Percentiles rank a stretch among this genome's conserved stretches.
Conservation (phyloP, 768 basidiomycete genomes). For the Leucocoprinus birnbaumii region DNA sequence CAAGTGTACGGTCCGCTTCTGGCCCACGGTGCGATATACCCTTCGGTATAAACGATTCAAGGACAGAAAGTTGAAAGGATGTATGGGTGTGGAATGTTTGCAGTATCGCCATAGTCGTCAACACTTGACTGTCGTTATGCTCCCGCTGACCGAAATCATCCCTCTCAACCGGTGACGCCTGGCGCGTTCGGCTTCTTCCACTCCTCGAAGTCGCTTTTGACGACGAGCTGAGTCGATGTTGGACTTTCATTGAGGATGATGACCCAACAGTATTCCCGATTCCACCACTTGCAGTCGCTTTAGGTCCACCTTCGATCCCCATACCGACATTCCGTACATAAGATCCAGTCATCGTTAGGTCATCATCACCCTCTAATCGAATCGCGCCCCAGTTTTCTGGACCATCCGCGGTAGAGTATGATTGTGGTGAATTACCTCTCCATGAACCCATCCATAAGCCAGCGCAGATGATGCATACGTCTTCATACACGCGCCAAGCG, state of each 20-base stretch:
- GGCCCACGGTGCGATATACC: constrained; percentile 9
- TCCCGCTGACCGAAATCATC: constrained; percentile 15
- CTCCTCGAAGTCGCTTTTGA: constrained; percentile 38
- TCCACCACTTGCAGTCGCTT: constrained; percentile 20
- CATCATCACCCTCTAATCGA: constrained; percentile 66
- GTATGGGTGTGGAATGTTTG: constrained; percentile 69
- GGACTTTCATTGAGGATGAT: neutral
- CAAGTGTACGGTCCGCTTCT: constrained; percentile 18
- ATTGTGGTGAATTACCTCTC: constrained; percentile 45
- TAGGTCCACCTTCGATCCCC: constrained; percentile 69
- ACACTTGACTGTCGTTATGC: constrained; percentile 30
- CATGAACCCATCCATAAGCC: constrained; percentile 78
- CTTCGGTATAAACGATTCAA: constrained; percentile 31
- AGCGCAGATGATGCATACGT: constrained; percentile 79
- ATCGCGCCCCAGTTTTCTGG: constrained; percentile 55
- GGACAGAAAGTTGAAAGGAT: constrained; percentile 51
- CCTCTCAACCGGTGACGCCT: constrained; percentile 27
- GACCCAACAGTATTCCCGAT: constrained; percentile 5
- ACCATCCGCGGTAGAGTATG: constrained; percentile 48
- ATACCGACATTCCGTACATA: constrained; percentile 60
- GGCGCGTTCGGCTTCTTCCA: constrained; percentile 35
- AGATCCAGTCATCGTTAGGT: constrained; percentile 36
- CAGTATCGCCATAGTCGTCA: constrained; percentile 53
- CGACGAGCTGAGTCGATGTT: constrained; percentile 18
- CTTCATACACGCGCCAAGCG: constrained; percentile 81